These are phyloP conservation scores for Phytophthora fragariae DNA, from an alignment of 352 stramenopile genomes.

Conservation along the genomic window DNA sequence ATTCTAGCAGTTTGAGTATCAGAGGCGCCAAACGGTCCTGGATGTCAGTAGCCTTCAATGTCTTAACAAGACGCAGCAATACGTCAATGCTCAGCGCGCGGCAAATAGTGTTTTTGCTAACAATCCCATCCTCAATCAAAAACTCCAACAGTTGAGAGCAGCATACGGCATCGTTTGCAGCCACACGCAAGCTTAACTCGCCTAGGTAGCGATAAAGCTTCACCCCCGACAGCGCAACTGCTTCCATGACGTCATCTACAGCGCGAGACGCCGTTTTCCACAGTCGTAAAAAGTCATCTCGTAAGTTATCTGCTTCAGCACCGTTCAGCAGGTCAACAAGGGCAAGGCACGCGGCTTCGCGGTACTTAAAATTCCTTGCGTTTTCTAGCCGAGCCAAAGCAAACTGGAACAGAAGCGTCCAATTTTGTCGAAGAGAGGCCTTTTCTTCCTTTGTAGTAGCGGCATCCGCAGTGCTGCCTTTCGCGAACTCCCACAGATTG, in stretches of 20 bases:
- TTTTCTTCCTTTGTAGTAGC: conserved; percentile 51
- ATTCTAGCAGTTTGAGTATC: conserved; percentile 75
- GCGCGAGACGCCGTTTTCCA: conserved; percentile 76
- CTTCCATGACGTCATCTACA: conserved; percentile 84
- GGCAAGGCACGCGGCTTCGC: conserved; percentile 70
- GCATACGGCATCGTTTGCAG: conserved; percentile 55
- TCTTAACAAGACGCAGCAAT: conserved; percentile 76
- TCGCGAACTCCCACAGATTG: conserved; percentile 75
- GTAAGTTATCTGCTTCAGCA: conserved; percentile 51
- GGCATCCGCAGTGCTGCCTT: conserved; percentile 33
- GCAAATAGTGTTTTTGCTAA: conserved; percentile 71
- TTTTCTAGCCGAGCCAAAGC: conserved; percentile 63
- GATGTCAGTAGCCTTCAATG: conserved; percentile 60
- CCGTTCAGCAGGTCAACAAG: conserved; percentile 75
- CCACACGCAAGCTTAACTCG: conserved; percentile 76
- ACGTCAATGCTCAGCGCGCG: conserved; percentile 76
- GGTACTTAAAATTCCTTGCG: conserved; percentile 85
- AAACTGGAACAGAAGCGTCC: conserved; percentile 63
- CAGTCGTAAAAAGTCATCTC: conserved; percentile 60
- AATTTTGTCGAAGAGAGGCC: conserved; percentile 60
- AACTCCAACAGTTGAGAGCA: conserved; percentile 68
- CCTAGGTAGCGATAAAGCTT: conserved; percentile 81
- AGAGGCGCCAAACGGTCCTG: conserved; percentile 63
- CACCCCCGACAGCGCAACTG: conserved; percentile 64
- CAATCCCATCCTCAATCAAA: conserved; percentile 74